phyloP scores from a whole-genome alignment of 805 yeast genomes.

The Lipomyces mesembrius region DNA sequence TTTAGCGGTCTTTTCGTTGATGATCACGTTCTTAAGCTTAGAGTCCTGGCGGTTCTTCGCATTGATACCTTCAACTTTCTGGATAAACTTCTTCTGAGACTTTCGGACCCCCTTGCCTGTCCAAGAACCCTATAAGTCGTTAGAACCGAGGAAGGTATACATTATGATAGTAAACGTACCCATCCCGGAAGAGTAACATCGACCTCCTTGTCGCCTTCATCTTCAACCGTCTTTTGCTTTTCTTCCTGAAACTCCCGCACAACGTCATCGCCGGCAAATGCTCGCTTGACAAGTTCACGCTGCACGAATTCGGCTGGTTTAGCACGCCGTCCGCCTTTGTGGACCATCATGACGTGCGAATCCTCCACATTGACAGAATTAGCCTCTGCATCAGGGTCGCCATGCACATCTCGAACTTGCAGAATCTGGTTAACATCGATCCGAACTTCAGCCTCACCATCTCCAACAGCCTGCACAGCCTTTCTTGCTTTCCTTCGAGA shows the following conservation, averaged over 20 bases:
- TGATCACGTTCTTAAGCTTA: conserved; percentile 76
- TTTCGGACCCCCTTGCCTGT: conserved; percentile 63
- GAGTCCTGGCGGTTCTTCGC: conserved; percentile 78
- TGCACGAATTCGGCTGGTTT: conserved; percentile 63
- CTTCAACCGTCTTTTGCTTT: conserved; percentile 65
- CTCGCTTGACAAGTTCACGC: conserved; percentile 80
- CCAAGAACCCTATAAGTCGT: conserved; percentile 71
- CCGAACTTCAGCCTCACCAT: conserved; percentile 37
- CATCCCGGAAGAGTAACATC: conserved; percentile 93
- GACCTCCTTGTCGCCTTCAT: conserved; percentile 85
- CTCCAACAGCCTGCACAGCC: conserved; percentile 33
- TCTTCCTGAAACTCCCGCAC: conserved; percentile 78
- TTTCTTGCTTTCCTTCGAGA: conserved; percentile 46
- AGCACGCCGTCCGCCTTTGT: conserved; percentile 24
- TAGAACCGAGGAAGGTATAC: not conserved
- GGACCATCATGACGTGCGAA: conserved; percentile 16
- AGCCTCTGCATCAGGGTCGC: conserved; percentile 52
- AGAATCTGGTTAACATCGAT: conserved; percentile 55
- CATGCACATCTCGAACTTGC: conserved; percentile 55
- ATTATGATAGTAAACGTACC: conserved; percentile 45
- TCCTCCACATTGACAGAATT: conserved; percentile 49
- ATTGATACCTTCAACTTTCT: conserved; percentile 77
- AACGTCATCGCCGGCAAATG: conserved; percentile 97
- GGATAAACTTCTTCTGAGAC: conserved; percentile 62
- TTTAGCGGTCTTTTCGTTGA: conserved; percentile 85